phyloP scores from a whole-genome alignment of 768 basidiomycete genomes.

The Xerocomus potaroensis region DNA sequence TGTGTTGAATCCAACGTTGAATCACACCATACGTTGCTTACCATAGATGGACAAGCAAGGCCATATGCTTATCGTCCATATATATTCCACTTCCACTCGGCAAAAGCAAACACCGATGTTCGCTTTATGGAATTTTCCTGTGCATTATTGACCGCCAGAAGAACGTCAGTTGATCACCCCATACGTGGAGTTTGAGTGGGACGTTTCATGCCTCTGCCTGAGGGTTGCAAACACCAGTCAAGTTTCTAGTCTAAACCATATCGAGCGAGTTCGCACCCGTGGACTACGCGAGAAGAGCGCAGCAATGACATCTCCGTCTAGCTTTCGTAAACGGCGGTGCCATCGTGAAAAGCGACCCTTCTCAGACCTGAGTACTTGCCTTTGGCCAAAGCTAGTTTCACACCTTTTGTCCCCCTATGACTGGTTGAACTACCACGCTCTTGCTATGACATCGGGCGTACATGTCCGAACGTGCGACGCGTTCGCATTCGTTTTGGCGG shows the following conservation, averaged over 20 bases:
- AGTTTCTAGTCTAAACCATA: slow-evolving; percentile 14
- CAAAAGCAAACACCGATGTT: neutral
- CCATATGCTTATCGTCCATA: neutral
- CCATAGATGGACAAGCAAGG: neutral
- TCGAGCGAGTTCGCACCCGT: slow-evolving; percentile 3
- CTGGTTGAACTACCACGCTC: no score
- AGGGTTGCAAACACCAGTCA: neutral
- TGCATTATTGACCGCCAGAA: neutral
- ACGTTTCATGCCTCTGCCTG: slow-evolving; percentile 9
- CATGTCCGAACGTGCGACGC: no score
- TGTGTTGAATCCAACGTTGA: no score
- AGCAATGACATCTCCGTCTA: neutral
- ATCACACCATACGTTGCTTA: neutral
- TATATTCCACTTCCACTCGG: neutral
- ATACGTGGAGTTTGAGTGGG: slow-evolving; percentile 7
- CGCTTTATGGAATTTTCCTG: neutral
- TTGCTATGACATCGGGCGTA: no score
- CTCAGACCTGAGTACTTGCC: no score
- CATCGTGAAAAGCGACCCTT: neutral
- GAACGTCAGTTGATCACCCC: neutral
- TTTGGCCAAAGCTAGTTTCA: no score
- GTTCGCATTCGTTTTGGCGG: no score
- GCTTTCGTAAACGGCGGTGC: slow-evolving; percentile 15
- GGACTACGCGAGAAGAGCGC: slow-evolving; percentile 11
- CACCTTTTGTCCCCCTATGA: no score